These are phyloP conservation scores for Galerina sulciceps DNA, from an alignment of 768 basidiomycete genomes.

Conservation along the genomic window DNA sequence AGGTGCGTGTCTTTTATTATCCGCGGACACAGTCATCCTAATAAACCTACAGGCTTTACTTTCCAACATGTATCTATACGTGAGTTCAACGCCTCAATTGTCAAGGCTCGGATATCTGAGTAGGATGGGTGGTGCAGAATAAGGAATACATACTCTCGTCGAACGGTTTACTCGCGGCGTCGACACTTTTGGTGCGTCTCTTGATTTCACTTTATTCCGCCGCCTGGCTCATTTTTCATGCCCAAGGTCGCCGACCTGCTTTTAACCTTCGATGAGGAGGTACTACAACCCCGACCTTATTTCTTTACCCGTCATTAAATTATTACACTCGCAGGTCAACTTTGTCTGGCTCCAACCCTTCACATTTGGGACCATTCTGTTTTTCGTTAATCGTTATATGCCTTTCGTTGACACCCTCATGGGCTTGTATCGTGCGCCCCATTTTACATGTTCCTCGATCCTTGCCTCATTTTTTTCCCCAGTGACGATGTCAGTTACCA, in stretches of 20 bases:
- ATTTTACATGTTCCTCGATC: background rate
- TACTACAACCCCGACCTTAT: background rate
- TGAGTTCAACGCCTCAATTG: background rate
- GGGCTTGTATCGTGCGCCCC: slow-evolving; percentile 16
- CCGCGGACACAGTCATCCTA: background rate
- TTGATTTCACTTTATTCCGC: background rate
- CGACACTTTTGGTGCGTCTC: slow-evolving; percentile 10
- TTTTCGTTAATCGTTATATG: slow-evolving; percentile 20
- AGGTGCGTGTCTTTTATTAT: background rate
- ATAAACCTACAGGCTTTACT: background rate
- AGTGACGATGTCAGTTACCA: slow-evolving; percentile 1
- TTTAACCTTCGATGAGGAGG: slow-evolving; percentile 17
- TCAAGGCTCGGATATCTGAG: background rate
- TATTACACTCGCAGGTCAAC: slow-evolving; percentile 7
- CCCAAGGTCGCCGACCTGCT: slow-evolving; percentile 13
- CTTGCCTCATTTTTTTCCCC: background rate
- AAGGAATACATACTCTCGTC: slow-evolving; percentile 9
- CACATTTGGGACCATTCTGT: slow-evolving; percentile 10
- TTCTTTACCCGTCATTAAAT: background rate
- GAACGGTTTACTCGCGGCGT: slow-evolving; percentile 4
- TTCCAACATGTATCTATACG: slow-evolving; percentile 15
- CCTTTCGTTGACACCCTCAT: slow-evolving; percentile 21
- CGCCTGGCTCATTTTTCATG: background rate
- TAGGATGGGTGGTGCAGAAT: slow-evolving; percentile 2
- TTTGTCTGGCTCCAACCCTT: slow-evolving; percentile 10